Conservation (phyloP, 345 rosid genomes). For the Laguncularia racemosa region DNA sequence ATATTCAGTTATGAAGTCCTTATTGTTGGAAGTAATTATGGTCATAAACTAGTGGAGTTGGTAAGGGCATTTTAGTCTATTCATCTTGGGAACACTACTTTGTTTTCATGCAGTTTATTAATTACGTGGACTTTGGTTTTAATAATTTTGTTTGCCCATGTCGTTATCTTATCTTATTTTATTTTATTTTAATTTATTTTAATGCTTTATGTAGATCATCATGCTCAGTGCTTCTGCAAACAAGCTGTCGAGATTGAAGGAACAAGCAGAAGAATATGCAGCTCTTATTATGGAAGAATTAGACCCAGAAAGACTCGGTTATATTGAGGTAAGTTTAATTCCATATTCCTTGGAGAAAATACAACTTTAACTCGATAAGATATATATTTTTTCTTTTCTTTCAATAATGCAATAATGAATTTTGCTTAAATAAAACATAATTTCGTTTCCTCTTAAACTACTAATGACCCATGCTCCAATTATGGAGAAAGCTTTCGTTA, state of each 20-base stretch:
- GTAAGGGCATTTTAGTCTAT: slow-evolving; percentile 28
- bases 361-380: not conserved
- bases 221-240: slow-evolving; percentile 97
- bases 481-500: too few relatives aligned
- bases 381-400: not conserved
- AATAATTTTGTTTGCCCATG: not conserved
- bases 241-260: slow-evolving; percentile 80
- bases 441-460: too few relatives aligned
- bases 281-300: slow-evolving; percentile 98
- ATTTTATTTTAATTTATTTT: not conserved
- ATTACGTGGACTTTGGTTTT: slow-evolving; percentile 1
- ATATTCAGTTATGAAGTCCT: slow-evolving; percentile 8
- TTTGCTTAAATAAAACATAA: too few relatives aligned
- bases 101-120: not conserved
- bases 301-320: slow-evolving; percentile 96
- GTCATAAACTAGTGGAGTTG: slow-evolving; percentile 26
- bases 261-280: slow-evolving; percentile 98
- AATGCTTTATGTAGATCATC: slow-evolving; percentile 43
- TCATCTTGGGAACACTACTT: not conserved
- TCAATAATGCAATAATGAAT: too few relatives aligned
- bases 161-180: too few relatives aligned
- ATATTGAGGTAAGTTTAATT: slow-evolving; percentile 73
- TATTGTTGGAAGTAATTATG: not conserved
- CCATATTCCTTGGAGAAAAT: not conserved
- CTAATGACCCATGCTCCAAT: too few relatives aligned